These are phyloP conservation scores for Chlamydomonas incerta DNA, from an alignment of 139 green algal genomes.

Conservation along the genomic window DNA sequence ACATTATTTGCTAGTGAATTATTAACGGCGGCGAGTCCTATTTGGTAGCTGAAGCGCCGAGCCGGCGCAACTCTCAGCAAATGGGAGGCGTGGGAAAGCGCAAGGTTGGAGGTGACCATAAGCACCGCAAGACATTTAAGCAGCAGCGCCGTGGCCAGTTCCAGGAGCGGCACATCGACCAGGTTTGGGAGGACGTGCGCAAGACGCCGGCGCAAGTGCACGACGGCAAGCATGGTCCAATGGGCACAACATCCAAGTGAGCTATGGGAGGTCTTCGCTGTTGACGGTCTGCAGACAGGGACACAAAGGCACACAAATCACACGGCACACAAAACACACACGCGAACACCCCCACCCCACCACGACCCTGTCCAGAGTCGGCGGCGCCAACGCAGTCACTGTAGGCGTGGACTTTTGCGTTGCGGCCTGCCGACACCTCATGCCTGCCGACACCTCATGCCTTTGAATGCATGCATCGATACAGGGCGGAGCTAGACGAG, in stretches of 20 bases:
- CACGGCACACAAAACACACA: too few relatives aligned
- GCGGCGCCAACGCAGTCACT: too few relatives aligned
- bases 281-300: too few relatives aligned
- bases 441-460: not conserved
- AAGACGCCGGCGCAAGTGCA: slow-evolving; percentile 72
- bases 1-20: too few relatives aligned
- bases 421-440: too few relatives aligned
- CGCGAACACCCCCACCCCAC: too few relatives aligned
- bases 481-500: slow-evolving; percentile 81
- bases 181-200: slow-evolving; percentile 89
- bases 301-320: too few relatives aligned
- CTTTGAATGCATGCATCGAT: not conserved
- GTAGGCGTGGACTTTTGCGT: too few relatives aligned
- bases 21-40: too few relatives aligned
- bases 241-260: slow-evolving; percentile 79
- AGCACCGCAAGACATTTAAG: slow-evolving; percentile 69
- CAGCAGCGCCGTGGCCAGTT: slow-evolving; percentile 65
- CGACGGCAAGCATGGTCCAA: slow-evolving; percentile 68
- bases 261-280: slow-evolving; percentile 2
- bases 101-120: slow-evolving; percentile 56
- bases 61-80: not conserved
- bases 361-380: not conserved
- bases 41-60: not conserved
- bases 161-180: slow-evolving; percentile 78
- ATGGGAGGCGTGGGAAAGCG: slow-evolving; percentile 44